Evolutionary conservation across 2,329 filamentous ascomycete species (phyloP), one percentile per base, ranked within the genome.

Genomic region (Penicillium sp.): DNA sequence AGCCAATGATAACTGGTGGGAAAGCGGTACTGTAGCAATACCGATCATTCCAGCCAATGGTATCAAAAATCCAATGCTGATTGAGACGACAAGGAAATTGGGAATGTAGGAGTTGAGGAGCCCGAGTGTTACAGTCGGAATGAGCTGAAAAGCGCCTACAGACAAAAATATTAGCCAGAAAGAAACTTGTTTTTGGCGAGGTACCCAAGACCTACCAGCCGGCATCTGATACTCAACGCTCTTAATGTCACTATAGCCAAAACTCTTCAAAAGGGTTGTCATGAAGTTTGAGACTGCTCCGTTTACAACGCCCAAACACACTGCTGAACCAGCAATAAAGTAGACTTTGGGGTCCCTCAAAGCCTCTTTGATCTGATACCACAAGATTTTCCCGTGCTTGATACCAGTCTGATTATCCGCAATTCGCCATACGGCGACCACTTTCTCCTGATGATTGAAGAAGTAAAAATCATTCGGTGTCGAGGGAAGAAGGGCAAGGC

Each of bases 1-100:
- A 0, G 81, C 78, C 1, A 82, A 71, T 1, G 74, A 75, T 68
- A 79, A 79, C 8, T 73, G 73, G 43, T 78, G 68, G 11, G 71
- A 62, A 6, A 77, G 65, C 9, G 64, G 59, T 35, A 77, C 78
- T n/a, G 75, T 70, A 1, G 75, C 65, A 53, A 80, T 76, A 9
- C 77, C 77, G 2, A 79, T 67, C 3, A 80, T 68, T 0, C 76
- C 77, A 2, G 68, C 77, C 5, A 79, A 65, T 5, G 68, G 68
- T 24, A 69, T 65, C 45, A 47, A 24, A 5, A 70, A 53, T 47
- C 62, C 64, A 38, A 70, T 61, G 16, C 63, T 61, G 3, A 65
- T 65, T 11, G 71, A 65, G 33, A 70, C 65, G 23, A 69, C 66
- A 9, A 67, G 65, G 18, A 66, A 72, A 30, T 79, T 77, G 2